Evolutionary conservation across 208 protist genomes (phyloP).

Genomic region (Leishmania guyanensis): DNA sequence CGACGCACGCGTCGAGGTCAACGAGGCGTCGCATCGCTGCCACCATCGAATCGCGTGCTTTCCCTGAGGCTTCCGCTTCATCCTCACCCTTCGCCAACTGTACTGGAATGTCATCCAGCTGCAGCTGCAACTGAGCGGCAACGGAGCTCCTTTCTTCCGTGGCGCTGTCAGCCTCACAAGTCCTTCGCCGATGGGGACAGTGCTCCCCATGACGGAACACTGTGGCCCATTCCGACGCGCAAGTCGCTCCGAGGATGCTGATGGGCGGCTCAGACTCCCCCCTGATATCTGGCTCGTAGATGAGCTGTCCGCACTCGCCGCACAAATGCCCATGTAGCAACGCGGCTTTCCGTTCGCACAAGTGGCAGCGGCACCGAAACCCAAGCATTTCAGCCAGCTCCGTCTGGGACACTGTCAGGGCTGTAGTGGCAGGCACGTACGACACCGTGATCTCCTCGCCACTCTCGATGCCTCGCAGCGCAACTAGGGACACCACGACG

Average conservation of each 20-base stretch:
- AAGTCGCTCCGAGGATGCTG: neutral
- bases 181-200: conserved; percentile 9
- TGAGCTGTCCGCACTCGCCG: conserved; percentile 44
- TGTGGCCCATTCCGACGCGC: neutral
- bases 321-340: conserved; percentile 63
- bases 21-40: conserved; percentile 45
- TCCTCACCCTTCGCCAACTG: neutral
- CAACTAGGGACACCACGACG: conserved; percentile 30
- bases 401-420: conserved; percentile 26
- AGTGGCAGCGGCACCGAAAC: conserved; percentile 53
- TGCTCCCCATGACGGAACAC: conserved; percentile 19
- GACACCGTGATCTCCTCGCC: conserved; percentile 77
- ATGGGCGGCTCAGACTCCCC: neutral
- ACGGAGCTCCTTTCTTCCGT: neutral
- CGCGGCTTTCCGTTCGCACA: conserved; percentile 39
- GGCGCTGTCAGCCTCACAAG: neutral
- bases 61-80: neutral
- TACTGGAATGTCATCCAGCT: conserved; percentile 14
- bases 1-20: conserved; percentile 39
- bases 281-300: conserved; percentile 21
- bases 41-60: conserved; percentile 12
- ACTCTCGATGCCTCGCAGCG: conserved; percentile 53
- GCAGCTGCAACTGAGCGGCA: conserved; percentile 2
- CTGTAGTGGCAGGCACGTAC: conserved; percentile 49
- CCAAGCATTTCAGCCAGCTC: conserved; percentile 32